phyloP scores from a whole-genome alignment of 2,329 filamentous ascomycete genomes.

The Xylariaceae sp. region DNA sequence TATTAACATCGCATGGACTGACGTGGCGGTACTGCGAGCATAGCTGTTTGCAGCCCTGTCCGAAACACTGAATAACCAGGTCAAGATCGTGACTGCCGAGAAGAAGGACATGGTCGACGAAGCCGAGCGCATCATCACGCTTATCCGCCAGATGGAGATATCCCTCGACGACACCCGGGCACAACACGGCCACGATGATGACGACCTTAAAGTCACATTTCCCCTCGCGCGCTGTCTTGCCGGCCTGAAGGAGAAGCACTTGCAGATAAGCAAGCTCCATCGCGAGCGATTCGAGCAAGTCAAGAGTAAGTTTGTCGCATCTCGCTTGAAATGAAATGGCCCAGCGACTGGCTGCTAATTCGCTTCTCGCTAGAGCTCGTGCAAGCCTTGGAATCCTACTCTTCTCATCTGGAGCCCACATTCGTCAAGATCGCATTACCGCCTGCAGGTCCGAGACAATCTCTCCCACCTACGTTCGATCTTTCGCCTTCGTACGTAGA shows the following conservation, averaged over 20 bases:
- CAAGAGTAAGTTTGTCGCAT: slow-evolving; percentile 65
- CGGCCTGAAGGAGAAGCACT: slow-evolving; percentile 79
- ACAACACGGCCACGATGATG: slow-evolving; percentile 58
- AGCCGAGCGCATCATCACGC: slow-evolving; percentile 76
- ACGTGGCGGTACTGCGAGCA: slow-evolving; percentile 15
- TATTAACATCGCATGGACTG: slow-evolving; percentile 10
- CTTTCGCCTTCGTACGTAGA: slow-evolving; percentile 87
- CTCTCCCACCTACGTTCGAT: slow-evolving; percentile 79
- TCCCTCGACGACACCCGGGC: slow-evolving; percentile 75
- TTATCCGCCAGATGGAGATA: slow-evolving; percentile 88
- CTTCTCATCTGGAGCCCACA: slow-evolving; percentile 85
- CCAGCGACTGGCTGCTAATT: slow-evolving; percentile 11
- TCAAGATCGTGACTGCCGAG: slow-evolving; percentile 78
- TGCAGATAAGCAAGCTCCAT: slow-evolving; percentile 74
- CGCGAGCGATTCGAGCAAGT: slow-evolving; percentile 93
- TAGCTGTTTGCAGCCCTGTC: slow-evolving; percentile 90
- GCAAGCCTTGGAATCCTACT: slow-evolving; percentile 91
- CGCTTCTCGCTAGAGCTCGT: slow-evolving; percentile 65
- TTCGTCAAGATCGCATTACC: slow-evolving; percentile 85
- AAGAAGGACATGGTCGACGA: slow-evolving; percentile 90
- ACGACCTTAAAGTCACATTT: slow-evolving; percentile 73
- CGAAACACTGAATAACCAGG: slow-evolving; percentile 85
- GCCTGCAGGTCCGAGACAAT: slow-evolving; percentile 71
- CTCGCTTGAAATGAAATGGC: not conserved
- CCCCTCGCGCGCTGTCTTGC: slow-evolving; percentile 79